Percentiles rank a stretch among this genome's conserved stretches.
Evolutionary conservation across 495 filamentous ascomycete genomes (phyloP).

Genomic region (Lophiostoma macrostomum): DNA sequence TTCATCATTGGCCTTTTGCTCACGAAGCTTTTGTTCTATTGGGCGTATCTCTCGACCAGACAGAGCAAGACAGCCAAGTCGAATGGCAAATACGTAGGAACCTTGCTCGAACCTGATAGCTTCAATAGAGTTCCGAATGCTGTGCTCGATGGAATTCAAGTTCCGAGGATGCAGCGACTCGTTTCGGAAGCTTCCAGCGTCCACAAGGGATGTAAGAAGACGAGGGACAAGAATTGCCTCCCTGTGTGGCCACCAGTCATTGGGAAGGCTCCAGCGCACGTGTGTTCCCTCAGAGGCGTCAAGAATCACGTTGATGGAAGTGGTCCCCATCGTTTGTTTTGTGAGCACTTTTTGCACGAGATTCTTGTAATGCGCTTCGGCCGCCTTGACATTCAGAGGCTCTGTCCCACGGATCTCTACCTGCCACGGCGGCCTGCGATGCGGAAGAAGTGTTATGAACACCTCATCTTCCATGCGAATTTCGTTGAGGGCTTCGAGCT

Average conservation of each 20-base stretch:
- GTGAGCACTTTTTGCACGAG: constrained; percentile 11
- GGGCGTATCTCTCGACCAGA: too few species aligned
- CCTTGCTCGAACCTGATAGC: constrained; percentile 9
- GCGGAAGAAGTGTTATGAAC: constrained; percentile 40
- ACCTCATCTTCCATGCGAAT: constrained; percentile 43
- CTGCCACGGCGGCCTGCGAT: constrained; percentile 35
- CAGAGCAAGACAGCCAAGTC: constrained; percentile 16
- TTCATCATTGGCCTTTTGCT: too few species aligned
- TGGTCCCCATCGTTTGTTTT: neutral
- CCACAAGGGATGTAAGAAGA: neutral
- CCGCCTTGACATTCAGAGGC: neutral
- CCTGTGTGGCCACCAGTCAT: constrained; percentile 11
- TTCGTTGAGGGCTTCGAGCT: constrained; percentile 48
- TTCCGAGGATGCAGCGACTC: neutral
- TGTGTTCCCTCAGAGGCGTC: constrained; percentile 14
- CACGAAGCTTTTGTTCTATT: too few species aligned
- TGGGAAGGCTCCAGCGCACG: neutral
- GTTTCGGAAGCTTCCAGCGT: constrained; percentile 4
- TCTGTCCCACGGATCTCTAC: constrained; percentile 26
- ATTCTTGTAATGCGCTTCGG: constrained; percentile 4
- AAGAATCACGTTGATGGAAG: constrained; percentile 6
- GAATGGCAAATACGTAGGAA: constrained; percentile 13
- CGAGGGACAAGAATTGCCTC: constrained; percentile 3
- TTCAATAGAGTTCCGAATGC: neutral
- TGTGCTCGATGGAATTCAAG: constrained; percentile 1